Base-by-base conservation (phyloP, 176 grass and related monocot genomes). In the Chrysopogon serrulatus region DNA sequence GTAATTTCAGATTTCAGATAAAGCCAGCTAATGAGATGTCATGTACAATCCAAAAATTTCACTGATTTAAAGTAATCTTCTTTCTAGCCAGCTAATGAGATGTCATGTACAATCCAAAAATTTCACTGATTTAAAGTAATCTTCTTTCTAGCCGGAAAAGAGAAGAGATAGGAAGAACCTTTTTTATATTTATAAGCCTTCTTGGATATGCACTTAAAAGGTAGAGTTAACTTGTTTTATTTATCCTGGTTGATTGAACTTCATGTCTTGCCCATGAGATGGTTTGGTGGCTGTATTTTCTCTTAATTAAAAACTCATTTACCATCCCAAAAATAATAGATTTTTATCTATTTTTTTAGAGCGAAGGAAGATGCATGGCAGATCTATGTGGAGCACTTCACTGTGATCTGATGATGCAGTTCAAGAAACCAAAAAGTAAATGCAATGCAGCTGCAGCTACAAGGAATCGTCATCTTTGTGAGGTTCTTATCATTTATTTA, bases 391-490 rank as follows among this genome's bases (percentile, higher is more conserved):
- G 93, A 68, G 91, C 96, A 54, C 84, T 98, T 79, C 96, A 98
- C 36, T 98, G 96, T 60, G 96, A 98, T 79, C 87, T 73, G 80
- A 79, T 91, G 73, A 84, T 90, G 23, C 89, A 98, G 61, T 93
- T 87, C 63, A 98, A 92, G 86, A 98, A 92, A 70, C 54, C 83
- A 63, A 98, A 98, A 85, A 88, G 81, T 79, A 98, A 98, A 95
- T 98, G 93, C 87, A 98, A 93, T 95, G 87, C 85, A 49, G 87
- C 96, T 82, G 93, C 83, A 49, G 87, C 89, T 83, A 74, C 91
- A 84, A 93, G 93, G 82, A 98, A 98, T 48, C 96, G 47, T 59
- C 96, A 93, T 88, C 89, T 93, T 90, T 98, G 96, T 87, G 96
- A 98, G 96, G 96, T 98, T 93, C 76, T 90, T 72, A 85, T 86